Evolutionary conservation across 2,329 filamentous ascomycete species (phyloP).

Genomic region (Chlorencoelia australis): DNA sequence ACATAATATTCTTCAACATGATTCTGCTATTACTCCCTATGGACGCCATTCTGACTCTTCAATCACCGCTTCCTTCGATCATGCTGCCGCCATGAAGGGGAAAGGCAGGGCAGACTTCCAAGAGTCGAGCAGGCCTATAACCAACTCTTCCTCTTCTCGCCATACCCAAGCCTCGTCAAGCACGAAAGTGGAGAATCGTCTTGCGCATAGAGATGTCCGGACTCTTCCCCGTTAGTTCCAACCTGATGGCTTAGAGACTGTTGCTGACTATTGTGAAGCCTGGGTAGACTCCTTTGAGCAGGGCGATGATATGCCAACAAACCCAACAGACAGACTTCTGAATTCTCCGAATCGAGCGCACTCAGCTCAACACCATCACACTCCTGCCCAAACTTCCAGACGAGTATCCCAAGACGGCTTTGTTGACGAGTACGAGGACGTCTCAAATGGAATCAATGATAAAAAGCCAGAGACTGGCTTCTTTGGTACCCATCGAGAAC

Average conservation of each 20-base stretch:
- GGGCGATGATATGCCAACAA: conserved; percentile 13
- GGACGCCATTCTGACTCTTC: conserved; percentile 17
- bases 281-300: conserved; percentile 27
- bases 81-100: conserved; percentile 15
- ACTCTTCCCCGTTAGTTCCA: conserved; percentile 23
- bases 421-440: conserved; percentile 21
- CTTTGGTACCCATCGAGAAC: conserved; percentile 25
- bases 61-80: conserved; percentile 13
- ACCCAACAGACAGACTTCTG: conserved; percentile 15
- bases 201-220: conserved; percentile 19
- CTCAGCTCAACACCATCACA: conserved; percentile 22
- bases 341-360: conserved; percentile 20
- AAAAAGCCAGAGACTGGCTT: conserved; percentile 23
- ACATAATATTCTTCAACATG: conserved; percentile 20
- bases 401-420: conserved; percentile 26
- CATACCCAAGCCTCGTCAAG: conserved; percentile 19
- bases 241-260: background rate
- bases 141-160: conserved; percentile 20
- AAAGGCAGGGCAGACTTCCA: conserved; percentile 12
- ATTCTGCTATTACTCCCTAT: conserved; percentile 5
- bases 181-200: conserved; percentile 16
- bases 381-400: conserved; percentile 12
- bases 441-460: conserved; percentile 9
- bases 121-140: conserved; percentile 13
- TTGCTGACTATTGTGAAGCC: conserved; percentile 17